These are phyloP conservation scores for Apiotrichum gracile DNA, from an alignment of 1,284 basidiomycete species.

Conservation along the genomic window DNA sequence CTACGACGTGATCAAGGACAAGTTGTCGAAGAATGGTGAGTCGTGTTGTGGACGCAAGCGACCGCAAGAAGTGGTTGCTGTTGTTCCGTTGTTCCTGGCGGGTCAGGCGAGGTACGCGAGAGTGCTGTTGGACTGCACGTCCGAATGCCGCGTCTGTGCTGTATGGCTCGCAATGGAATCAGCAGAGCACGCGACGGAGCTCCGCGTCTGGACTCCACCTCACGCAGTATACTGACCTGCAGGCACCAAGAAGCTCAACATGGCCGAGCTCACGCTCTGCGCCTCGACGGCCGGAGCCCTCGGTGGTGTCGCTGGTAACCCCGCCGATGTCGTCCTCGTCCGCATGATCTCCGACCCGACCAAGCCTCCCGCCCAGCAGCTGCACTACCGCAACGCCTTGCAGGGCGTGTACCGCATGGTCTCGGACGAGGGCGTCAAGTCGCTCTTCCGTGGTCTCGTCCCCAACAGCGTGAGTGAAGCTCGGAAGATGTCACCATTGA, in stretches of 20 bases:
- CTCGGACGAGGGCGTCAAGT: conserved; percentile 47
- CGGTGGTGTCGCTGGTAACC: conserved; percentile 43
- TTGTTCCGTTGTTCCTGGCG: too few relatives aligned
- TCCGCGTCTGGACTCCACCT: too few relatives aligned
- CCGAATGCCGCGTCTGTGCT: too few relatives aligned
- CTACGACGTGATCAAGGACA: conserved; percentile 41
- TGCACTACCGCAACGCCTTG: conserved; percentile 46
- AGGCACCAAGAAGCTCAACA: conserved; percentile 33
- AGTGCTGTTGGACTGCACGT: too few relatives aligned
- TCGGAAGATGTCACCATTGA: background rate
- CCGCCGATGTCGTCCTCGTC: conserved; percentile 35
- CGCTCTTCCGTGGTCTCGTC: conserved; percentile 49
- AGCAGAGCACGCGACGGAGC: too few relatives aligned
- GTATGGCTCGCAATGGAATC: too few relatives aligned
- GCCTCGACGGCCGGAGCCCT: conserved; percentile 39
- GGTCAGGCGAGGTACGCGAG: too few relatives aligned
- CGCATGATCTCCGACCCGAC: conserved; percentile 46
- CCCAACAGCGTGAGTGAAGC: conserved; percentile 49
- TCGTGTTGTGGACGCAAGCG: too few relatives aligned
- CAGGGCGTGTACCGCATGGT: conserved; percentile 50
- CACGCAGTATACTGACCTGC: conserved; percentile 1
- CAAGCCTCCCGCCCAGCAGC: conserved; percentile 33
- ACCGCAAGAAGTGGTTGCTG: too few relatives aligned
- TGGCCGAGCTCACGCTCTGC: conserved; percentile 38
- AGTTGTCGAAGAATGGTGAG: conserved; percentile 30